Percentiles rank a stretch among this genome's conserved stretches.
Conservation (phyloP, 371 early-diverging fungal species). For the Mucor piriformis region DNA sequence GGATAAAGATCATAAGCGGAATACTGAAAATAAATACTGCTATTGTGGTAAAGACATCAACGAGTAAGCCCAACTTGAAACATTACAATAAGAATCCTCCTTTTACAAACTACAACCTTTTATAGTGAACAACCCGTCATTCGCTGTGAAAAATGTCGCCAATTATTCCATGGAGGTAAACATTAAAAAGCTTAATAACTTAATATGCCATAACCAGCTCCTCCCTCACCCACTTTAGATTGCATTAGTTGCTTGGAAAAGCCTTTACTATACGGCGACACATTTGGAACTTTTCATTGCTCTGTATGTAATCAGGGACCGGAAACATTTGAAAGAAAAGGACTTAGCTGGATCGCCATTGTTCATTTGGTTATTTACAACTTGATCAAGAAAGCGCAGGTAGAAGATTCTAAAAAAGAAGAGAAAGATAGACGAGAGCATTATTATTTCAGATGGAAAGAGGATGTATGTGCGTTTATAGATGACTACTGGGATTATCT, state of each 20-base stretch:
- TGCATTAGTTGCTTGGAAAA: constrained; percentile 24
- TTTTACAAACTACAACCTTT: too few relatives aligned
- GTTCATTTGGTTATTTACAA: constrained; percentile 80
- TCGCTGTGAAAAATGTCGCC: constrained; percentile 58
- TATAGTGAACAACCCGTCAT: constrained; percentile 60
- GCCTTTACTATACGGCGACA: constrained; percentile 30
- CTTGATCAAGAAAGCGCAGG: constrained; percentile 49
- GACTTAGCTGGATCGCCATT: constrained; percentile 73
- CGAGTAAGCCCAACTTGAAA: constrained; percentile 27
- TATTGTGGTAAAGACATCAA: constrained; percentile 65
- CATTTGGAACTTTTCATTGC: constrained; percentile 24
- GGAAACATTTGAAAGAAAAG: constrained; percentile 45
- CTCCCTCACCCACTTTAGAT: constrained; percentile 5
- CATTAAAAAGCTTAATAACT: too few relatives aligned
- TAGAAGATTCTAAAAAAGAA: constrained; percentile 29
- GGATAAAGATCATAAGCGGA: constrained; percentile 35
- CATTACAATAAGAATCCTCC: neutral
- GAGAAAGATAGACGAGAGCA: constrained; percentile 57
- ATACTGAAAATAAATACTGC: constrained; percentile 62
- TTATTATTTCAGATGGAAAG: constrained; percentile 79
- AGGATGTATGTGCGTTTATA: constrained; percentile 80
- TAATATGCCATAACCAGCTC: neutral
- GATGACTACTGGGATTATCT: constrained; percentile 79
- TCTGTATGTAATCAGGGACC: constrained; percentile 22
- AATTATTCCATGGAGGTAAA: constrained; percentile 68